Conservation (phyloP, 768 basidiomycete genomes). For the Phylloporus scabripes region DNA sequence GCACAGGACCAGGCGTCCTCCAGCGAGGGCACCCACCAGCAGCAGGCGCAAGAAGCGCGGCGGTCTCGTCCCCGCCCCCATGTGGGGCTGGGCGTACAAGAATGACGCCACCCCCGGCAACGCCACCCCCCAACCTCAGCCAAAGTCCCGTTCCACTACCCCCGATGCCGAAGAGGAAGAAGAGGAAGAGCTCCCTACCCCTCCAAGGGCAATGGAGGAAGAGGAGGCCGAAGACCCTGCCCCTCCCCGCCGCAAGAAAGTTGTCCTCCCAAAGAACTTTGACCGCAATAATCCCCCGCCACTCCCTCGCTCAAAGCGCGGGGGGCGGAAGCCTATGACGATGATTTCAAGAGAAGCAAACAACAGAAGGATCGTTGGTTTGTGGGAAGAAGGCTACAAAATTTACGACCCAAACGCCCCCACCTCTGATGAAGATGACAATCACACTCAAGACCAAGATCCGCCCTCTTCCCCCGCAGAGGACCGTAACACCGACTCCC, state of each 20-base stretch:
- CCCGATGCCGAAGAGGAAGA: constrained; percentile 36
- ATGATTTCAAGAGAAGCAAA: too few species aligned
- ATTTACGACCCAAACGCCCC: constrained; percentile 17
- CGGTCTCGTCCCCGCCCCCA: constrained; percentile 69
- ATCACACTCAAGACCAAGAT: background rate
- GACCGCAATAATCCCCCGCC: constrained; percentile 6
- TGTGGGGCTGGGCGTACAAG: constrained; percentile 83
- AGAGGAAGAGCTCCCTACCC: constrained; percentile 39
- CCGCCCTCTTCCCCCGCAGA: background rate
- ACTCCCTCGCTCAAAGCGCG: constrained; percentile 18
- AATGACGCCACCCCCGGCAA: constrained; percentile 19
- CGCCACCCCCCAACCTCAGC: background rate
- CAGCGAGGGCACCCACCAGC: constrained; percentile 9
- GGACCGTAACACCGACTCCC: background rate
- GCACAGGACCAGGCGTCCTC: constrained; percentile 1
- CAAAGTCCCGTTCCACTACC: constrained; percentile 9
- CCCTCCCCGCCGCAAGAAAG: constrained; percentile 4
- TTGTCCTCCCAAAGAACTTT: constrained; percentile 13
- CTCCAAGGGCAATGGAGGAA: constrained; percentile 55
- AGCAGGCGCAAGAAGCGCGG: constrained; percentile 49
- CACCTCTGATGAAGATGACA: constrained; percentile 17
- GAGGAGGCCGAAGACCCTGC: constrained; percentile 45
- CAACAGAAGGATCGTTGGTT: background rate
- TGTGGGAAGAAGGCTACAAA: constrained; percentile 17
- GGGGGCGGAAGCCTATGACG: too few species aligned